These are phyloP conservation scores for Globisporangium spiculum DNA, from an alignment of 352 stramenopile genomes.

Conservation along the genomic window DNA sequence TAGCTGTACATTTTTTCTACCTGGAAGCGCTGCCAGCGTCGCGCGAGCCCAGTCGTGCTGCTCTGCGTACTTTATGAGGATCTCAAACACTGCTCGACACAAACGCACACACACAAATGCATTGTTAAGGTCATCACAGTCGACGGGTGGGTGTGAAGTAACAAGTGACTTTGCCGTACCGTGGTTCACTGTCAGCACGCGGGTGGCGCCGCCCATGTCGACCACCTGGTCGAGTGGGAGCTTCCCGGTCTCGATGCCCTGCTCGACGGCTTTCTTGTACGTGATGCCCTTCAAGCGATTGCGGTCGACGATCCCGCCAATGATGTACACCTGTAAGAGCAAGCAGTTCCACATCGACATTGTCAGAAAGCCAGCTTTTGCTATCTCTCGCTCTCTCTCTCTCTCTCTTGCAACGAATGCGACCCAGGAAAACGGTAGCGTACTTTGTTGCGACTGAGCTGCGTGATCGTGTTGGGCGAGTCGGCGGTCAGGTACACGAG, in stretches of 20 bases:
- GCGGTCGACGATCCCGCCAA: slow-evolving; percentile 96
- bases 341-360: neutral
- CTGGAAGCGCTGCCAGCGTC: slow-evolving; percentile 61
- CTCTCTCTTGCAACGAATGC: too few relatives aligned
- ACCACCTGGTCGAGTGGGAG: slow-evolving; percentile 88
- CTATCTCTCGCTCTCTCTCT: too few relatives aligned
- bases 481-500: slow-evolving; percentile 96
- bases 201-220: slow-evolving; percentile 66
- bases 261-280: slow-evolving; percentile 87
- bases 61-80: slow-evolving; percentile 67
- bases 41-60: slow-evolving; percentile 75
- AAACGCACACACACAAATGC: neutral
- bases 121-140: too few relatives aligned
- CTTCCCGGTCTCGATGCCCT: slow-evolving; percentile 91
- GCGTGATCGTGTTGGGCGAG: slow-evolving; percentile 88
- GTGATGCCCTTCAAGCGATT: slow-evolving; percentile 95
- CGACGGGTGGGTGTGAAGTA: too few relatives aligned
- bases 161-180: slow-evolving; percentile 27
- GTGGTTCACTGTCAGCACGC: slow-evolving; percentile 88
- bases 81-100: slow-evolving; percentile 61
- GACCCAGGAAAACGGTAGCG: neutral
- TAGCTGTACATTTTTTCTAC: slow-evolving; percentile 60
- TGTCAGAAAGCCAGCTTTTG: neutral
- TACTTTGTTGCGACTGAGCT: slow-evolving; percentile 85
- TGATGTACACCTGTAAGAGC: slow-evolving; percentile 87